Evolutionary conservation across 495 filamentous ascomycete species (phyloP), one percentile per base, ranked within the genome.

Genomic region (Penicillium diatomitis): DNA sequence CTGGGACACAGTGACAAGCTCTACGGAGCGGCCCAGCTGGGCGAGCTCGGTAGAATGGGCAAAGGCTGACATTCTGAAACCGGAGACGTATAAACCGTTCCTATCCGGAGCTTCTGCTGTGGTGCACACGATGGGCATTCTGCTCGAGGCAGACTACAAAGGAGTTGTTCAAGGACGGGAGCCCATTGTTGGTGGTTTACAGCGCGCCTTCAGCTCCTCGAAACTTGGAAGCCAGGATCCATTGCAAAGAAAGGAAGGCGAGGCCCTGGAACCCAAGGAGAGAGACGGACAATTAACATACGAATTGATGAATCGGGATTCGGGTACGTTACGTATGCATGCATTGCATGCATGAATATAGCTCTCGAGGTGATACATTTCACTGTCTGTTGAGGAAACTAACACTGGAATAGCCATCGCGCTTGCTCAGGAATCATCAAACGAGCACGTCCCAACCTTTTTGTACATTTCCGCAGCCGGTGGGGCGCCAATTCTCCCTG

Each of bases 111-210:
- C 90, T 39, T 82, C 86, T 60, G 88, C 82, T 32, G 89, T 97
- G 9, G 84, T 98, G 20, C 92, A 98, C 69, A 85, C 74, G 52
- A 87, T 95, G 83, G 92, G 92, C 5, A 97, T 98, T 46, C 74
- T 98, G n/a, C 77, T 98, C 8, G 92, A 98, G 69, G 90, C 91
- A 6, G 92, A 98, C 67, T 98, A 98, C 75, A 97, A 98, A 69
- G 86, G 85, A 50, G 88, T 96, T 4, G 62, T 98, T 36, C 80
- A 77, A 45, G 94, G 92, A 11, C 78, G 76, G 41, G 90, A 92
- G 56, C 86, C 85, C 0, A 79, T 87, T 4, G 61, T 91, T 45
- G 65, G 80, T 1, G 90, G 89, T 0, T 67, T 98, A 4, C 75
- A 77, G 47, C 80, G 82, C 44, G 90, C 87, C 36, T 97, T 96